These are phyloP conservation scores for Sordariomycetes sp. DNA, from an alignment of 2,329 filamentous ascomycete genomes.

Conservation along the genomic window DNA sequence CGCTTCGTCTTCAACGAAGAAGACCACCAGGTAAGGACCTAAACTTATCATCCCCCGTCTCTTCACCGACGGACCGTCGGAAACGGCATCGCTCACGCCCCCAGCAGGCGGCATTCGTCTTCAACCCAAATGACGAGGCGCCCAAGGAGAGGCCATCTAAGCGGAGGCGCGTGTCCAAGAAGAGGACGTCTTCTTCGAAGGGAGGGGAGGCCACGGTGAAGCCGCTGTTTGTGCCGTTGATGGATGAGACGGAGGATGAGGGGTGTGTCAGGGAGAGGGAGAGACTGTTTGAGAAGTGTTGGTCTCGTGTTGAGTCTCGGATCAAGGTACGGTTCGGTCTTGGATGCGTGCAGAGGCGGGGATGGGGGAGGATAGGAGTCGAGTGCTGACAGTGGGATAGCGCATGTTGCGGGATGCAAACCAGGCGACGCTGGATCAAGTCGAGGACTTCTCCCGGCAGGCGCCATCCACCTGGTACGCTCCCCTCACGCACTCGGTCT, in stretches of 20 bases:
- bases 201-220: slow-evolving; percentile 6
- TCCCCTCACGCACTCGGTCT: not conserved
- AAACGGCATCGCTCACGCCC: not conserved
- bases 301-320: slow-evolving; percentile 48
- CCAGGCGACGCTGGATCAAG: slow-evolving; percentile 42
- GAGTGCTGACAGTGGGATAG: slow-evolving; percentile 18
- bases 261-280: slow-evolving; percentile 39
- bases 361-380: not conserved
- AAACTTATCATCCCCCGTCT: not conserved
- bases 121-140: slow-evolving; percentile 31
- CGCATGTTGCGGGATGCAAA: slow-evolving; percentile 46
- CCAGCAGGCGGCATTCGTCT: slow-evolving; percentile 46
- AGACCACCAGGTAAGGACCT: slow-evolving; percentile 26
- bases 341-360: not conserved
- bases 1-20: slow-evolving; percentile 14
- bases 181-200: slow-evolving; percentile 10
- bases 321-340: slow-evolving; percentile 30
- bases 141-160: slow-evolving; percentile 34
- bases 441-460: slow-evolving; percentile 39
- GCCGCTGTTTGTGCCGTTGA: slow-evolving; percentile 33
- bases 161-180: slow-evolving; percentile 37
- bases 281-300: slow-evolving; percentile 46
- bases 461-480: slow-evolving; percentile 18
- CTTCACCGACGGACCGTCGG: not conserved
- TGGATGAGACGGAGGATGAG: slow-evolving; percentile 38